Evolutionary conservation across 148 eudicot species (phyloP), one percentile per base, ranked within the genome.

Genomic region (Gaultheria prostrata): DNA sequence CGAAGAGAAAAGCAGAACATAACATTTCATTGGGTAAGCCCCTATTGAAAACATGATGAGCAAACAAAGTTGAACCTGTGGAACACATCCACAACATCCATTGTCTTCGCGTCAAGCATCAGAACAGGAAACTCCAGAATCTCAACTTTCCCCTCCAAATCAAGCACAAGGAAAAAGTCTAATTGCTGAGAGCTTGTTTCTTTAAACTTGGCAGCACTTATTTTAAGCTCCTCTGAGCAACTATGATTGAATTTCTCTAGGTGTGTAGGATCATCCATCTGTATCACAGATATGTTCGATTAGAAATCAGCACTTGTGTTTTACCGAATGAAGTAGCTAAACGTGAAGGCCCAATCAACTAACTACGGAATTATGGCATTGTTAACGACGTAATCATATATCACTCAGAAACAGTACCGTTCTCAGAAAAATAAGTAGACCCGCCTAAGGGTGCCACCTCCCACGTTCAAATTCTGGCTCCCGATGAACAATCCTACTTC

Each of bases 101-200:
- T 82, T 43, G 98, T 92, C 86, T 89, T 91, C 8, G 97, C 93
- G 85, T 97, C 93, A 83, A 97, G 78, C 83, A 97, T 82, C 83
- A 97, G 82, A 69, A 97, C 98, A 28, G 99, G 99, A 86, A 97
- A 97, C 85, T 97, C 99, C 53, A 97, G 91, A 88, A 95, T 94
- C 89, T 95, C 98, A 81, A 94, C 93, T 88, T 96, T 96, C 82
- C 98, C 98, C 88, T 96, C 98, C 89, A 96, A 91, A 94, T 93
- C 97, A 84, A 93, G 93, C 82, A 93, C 92, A 83, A 97, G 88
- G 63, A 94, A 89, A 84, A 79, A 95, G 88, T 97, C 97, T n/a
- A 92, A 81, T 30, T 91, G 70, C 85, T 95, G 98, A 73, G 92
- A 51, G 67, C 84, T 87, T 53, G 87, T 8, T 39, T 88, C 82